Base-by-base conservation (phyloP, 345 rosid species). In the Cardamine occulta region DNA sequence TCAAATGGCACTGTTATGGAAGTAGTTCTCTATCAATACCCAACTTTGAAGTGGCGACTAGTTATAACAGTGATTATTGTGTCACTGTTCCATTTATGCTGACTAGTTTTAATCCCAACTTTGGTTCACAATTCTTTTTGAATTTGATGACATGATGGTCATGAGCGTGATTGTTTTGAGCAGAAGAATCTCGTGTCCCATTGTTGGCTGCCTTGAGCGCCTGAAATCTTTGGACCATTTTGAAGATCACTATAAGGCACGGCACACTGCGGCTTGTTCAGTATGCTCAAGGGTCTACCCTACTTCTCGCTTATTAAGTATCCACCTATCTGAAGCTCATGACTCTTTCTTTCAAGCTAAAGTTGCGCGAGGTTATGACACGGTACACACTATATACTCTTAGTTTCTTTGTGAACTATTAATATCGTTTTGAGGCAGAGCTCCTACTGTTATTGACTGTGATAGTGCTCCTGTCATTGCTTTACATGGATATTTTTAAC, bases 261-360 rank as follows among this genome's bases (percentile, higher is more conserved):
- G 93, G 26, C 97, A 94, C 72, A 72, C 90, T 63, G 91, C 97
- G n/a, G 86, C 98, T 70, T 94, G 98, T 83, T 88, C 97, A 9
- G 91, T 88, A 32, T 94, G 97, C 82, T 85, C 91, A 21, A 85
- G 89, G 75, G 97, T 88, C 73, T 94, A 83, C 75, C 97, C 98
- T 14, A 89, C 97, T 3, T 88, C 96, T 6, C 87, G 86, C 51
- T 75, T 94, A 19, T 88, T 94, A 53, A 87, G 92, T 82, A 85
- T 94, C 29, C 96, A 94, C 82, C 82, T 91, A 21, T 94, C 97
- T 12, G 98, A 94, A 87, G 84, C 90, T 11, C 98, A 94, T 12
- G 97, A 88, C 80, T 94, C 98, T 56, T 91, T 94, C 87, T 94
- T 94, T 66, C 89, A 94, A 72, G 96, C 98, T 12, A 94, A 94